Conservation (phyloP, 495 filamentous ascomycete genomes). For the Saxophila tyrrhenica region DNA sequence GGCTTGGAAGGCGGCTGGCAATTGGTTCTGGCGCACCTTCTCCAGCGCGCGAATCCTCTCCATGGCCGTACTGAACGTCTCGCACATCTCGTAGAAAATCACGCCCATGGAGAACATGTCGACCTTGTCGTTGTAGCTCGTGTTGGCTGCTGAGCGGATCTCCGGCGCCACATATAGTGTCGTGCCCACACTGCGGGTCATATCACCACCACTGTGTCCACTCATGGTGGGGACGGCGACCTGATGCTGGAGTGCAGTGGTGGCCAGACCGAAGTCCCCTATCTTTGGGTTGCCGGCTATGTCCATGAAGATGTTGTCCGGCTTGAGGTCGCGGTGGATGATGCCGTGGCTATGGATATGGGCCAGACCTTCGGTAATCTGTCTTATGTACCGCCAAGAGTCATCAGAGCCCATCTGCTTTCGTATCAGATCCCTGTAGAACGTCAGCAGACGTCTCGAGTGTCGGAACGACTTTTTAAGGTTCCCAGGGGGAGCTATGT, state of each 20-base stretch:
- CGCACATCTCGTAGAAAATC: constrained; percentile 97
- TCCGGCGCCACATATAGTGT: constrained; percentile 92
- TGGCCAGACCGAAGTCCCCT: constrained; percentile 92
- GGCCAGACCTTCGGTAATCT: constrained; percentile 78
- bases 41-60: constrained; percentile 70
- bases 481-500: too few species aligned
- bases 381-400: constrained; percentile 80
- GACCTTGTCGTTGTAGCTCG: constrained; percentile 82
- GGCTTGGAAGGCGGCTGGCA: constrained; percentile 61
- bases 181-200: constrained; percentile 88
- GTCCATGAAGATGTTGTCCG: constrained; percentile 96
- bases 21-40: constrained; percentile 52
- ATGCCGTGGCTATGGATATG: constrained; percentile 89
- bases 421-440: constrained; percentile 82
- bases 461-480: too few species aligned
- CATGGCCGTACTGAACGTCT: constrained; percentile 71
- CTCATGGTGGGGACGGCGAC: constrained; percentile 38
- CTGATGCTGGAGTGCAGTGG: constrained; percentile 59
- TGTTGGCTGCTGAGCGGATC: constrained; percentile 56
- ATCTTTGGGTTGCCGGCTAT: constrained; percentile 80
- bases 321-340: constrained; percentile 94
- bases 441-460: too few species aligned
- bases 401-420: constrained; percentile 65
- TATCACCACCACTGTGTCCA: constrained; percentile 42
- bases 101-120: constrained; percentile 98